phyloP scores from a whole-genome alignment of 345 rosid genomes.

The Balakata baccata region DNA sequence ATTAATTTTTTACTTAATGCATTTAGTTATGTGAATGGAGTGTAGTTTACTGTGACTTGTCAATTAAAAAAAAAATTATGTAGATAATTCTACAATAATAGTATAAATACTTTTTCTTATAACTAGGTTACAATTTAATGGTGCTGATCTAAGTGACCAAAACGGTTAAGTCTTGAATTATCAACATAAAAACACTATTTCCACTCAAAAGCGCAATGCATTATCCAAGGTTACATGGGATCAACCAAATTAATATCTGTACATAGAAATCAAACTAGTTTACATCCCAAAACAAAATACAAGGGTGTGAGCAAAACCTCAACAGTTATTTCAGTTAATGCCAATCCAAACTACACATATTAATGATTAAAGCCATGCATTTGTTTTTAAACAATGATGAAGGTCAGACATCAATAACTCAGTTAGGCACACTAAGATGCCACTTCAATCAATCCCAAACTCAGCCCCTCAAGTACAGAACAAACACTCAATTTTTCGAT shows the following conservation, averaged over 20 bases:
- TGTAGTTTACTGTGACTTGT: too few species aligned
- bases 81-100: too few species aligned
- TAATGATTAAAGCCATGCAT: constrained; percentile 11
- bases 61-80: too few species aligned
- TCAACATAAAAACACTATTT: constrained; percentile 9
- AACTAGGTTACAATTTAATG: too few species aligned
- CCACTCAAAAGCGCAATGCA: constrained; percentile 18
- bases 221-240: constrained; percentile 19
- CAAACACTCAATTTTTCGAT: constrained; percentile 46
- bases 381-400: constrained; percentile 5
- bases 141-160: too few species aligned
- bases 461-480: background rate
- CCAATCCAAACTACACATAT: constrained; percentile 12
- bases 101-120: too few species aligned
- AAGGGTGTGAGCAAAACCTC: constrained; percentile 11
- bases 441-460: constrained; percentile 11
- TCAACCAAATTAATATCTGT: constrained; percentile 25
- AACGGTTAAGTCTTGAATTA: too few species aligned
- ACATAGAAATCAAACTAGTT: constrained; percentile 29
- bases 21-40: too few species aligned
- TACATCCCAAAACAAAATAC: constrained; percentile 10
- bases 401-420: constrained; percentile 18
- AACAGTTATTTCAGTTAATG: background rate
- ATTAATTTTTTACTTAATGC: too few species aligned
- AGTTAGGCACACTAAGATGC: constrained; percentile 19